These are phyloP conservation scores for Pilasporangium apinafurcum DNA, from an alignment of 352 stramenopile species.

Conservation along the genomic window DNA sequence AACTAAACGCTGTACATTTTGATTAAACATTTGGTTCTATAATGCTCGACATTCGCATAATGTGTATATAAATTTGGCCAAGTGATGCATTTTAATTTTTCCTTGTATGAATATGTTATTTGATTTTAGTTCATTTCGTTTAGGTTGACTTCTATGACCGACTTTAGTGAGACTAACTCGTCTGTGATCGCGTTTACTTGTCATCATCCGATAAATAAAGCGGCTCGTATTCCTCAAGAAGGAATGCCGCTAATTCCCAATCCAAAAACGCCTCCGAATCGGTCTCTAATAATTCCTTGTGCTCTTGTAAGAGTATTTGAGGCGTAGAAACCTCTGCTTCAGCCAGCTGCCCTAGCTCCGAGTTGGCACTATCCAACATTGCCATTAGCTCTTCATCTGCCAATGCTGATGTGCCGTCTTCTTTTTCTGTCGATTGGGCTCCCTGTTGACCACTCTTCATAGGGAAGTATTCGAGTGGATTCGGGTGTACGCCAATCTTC, in stretches of 20 bases:
- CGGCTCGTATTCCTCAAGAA: slow-evolving; percentile 15
- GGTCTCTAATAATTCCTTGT: slow-evolving; percentile 10
- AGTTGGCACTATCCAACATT: background rate
- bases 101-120: no score
- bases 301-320: slow-evolving; percentile 11
- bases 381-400: background rate
- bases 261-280: no score
- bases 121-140: no score
- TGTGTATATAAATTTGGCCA: no score
- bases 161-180: no score
- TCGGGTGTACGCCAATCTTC: slow-evolving; percentile 5
- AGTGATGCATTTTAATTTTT: no score
- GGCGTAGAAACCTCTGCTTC: slow-evolving; percentile 7
- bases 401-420: background rate
- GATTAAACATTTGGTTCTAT: no score
- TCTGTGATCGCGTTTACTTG: no score
- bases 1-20: no score
- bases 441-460: background rate
- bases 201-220: slow-evolving; percentile 9
- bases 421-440: background rate
- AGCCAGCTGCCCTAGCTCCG: slow-evolving; percentile 6
- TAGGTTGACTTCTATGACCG: no score
- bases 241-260: slow-evolving; percentile 7
- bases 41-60: no score
- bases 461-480: background rate